Percentiles rank a stretch among this genome's conserved stretches.
Conservation (phyloP, 345 rosid species). For the Salix viminalis region DNA sequence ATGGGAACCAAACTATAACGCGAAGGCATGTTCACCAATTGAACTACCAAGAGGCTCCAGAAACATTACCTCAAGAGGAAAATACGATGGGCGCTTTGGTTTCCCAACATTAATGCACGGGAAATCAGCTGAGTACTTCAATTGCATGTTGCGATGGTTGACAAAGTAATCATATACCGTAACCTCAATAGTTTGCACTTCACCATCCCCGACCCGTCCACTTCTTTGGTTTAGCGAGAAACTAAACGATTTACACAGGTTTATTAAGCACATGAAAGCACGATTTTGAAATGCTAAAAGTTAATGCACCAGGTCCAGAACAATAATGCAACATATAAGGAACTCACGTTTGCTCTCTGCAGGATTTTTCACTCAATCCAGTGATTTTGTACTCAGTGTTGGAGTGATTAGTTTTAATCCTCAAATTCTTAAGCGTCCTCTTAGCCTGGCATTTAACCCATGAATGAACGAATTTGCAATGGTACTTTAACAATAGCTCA, state of each 20-base stretch:
- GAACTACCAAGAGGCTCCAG: not conserved
- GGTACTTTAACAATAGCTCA: not conserved
- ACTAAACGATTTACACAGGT: not conserved
- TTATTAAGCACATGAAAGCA: not conserved
- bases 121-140: conserved; percentile 26
- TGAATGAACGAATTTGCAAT: not conserved
- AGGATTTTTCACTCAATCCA: conserved; percentile 19
- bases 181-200: not conserved
- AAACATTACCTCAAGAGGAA: conserved; percentile 13
- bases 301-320: not conserved
- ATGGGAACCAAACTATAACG: no score
- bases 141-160: not conserved
- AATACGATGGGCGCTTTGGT: conserved; percentile 17
- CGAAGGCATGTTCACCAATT: no score
- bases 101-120: conserved; percentile 21
- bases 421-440: conserved; percentile 26
- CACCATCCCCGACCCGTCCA: not conserved
- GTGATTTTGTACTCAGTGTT: conserved; percentile 23
- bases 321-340: not conserved
- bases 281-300: not conserved
- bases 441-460: conserved; percentile 18
- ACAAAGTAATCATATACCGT: conserved; percentile 19
- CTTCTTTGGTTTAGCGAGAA: conserved; percentile 12
- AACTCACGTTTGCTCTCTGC: conserved; percentile 19
- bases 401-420: conserved; percentile 18